Conservation (phyloP, 1,284 basidiomycete genomes). For the Sparassis latifolia region DNA sequence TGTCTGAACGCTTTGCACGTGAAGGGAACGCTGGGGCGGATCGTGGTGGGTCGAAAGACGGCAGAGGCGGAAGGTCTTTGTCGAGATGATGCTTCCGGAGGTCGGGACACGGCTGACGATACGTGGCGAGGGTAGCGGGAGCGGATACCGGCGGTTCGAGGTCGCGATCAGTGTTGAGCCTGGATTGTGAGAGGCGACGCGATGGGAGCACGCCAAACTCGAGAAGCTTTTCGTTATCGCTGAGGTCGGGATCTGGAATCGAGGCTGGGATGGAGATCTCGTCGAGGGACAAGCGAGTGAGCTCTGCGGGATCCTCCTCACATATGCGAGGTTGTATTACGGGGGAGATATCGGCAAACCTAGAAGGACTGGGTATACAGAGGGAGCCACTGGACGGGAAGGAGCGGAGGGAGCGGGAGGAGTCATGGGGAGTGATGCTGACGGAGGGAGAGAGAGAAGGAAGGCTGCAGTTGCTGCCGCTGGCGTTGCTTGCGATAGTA, state of each 20-base stretch:
- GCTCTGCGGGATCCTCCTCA: slow-evolving; percentile 24
- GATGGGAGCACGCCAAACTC: slow-evolving; percentile 12
- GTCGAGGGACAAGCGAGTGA: slow-evolving; percentile 23
- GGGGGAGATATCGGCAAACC: slow-evolving; percentile 14
- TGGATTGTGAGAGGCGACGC: slow-evolving; percentile 1
- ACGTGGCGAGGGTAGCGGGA: background rate
- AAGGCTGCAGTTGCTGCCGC: slow-evolving; percentile 11
- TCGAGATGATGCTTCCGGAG: slow-evolving; percentile 5
- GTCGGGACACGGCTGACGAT: background rate
- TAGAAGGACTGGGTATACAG: slow-evolving; percentile 11
- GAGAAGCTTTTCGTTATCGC: slow-evolving; percentile 20
- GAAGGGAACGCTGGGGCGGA: slow-evolving; percentile 5
- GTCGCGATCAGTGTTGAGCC: too few species aligned
- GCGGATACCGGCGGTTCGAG: too few species aligned
- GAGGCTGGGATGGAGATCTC: slow-evolving; percentile 19
- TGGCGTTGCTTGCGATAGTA: slow-evolving; percentile 18
- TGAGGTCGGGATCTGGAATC: slow-evolving; percentile 15
- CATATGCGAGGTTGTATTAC: slow-evolving; percentile 20
- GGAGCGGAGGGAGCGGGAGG: slow-evolving; percentile 25
- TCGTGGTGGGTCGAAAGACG: slow-evolving; percentile 6
- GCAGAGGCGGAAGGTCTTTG: slow-evolving; percentile 23
- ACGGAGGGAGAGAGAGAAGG: slow-evolving; percentile 16
- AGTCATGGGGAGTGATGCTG: slow-evolving; percentile 16
- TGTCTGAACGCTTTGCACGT: slow-evolving; percentile 19
- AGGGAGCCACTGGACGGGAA: slow-evolving; percentile 23